Percentiles rank a stretch among this genome's conserved stretches.
Conservation (phyloP, 1,284 basidiomycete genomes). For the Fomitopsis schrenkii region DNA sequence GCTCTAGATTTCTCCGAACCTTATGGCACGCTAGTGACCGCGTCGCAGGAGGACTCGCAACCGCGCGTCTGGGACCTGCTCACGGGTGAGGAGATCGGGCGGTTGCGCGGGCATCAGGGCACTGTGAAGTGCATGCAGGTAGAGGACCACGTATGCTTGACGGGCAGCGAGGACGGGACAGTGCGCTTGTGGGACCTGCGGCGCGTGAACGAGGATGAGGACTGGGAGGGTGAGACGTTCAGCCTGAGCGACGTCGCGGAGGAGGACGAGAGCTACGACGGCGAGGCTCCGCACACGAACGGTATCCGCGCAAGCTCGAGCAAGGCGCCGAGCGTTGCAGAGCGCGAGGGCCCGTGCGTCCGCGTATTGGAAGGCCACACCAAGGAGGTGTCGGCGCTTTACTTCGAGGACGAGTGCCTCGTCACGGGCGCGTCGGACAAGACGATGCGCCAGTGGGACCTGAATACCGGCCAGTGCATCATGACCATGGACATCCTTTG, state of each 20-base stretch:
- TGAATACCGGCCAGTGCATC: slow-evolving; percentile 95
- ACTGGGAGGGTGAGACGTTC: slow-evolving; percentile 56
- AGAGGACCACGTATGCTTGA: slow-evolving; percentile 88
- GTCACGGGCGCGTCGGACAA: slow-evolving; percentile 98
- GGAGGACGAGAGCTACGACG: slow-evolving; percentile 44
- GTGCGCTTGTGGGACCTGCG: slow-evolving; percentile 88
- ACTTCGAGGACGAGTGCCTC: slow-evolving; percentile 93
- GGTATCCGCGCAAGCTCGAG: slow-evolving; percentile 20
- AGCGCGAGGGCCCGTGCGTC: slow-evolving; percentile 52
- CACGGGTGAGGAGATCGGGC: slow-evolving; percentile 76
- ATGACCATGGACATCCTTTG: slow-evolving; percentile 99
- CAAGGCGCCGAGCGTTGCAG: slow-evolving; percentile 20
- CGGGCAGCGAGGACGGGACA: slow-evolving; percentile 84
- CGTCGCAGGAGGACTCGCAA: slow-evolving; percentile 75
- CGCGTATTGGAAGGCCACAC: slow-evolving; percentile 87
- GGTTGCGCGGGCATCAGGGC: slow-evolving; percentile 75
- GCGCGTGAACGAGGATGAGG: slow-evolving; percentile 72
- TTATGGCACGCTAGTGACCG: slow-evolving; percentile 90
- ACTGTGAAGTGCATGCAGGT: slow-evolving; percentile 91
- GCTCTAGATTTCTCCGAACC: slow-evolving; percentile 96
- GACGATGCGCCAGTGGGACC: slow-evolving; percentile 97
- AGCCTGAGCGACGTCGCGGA: slow-evolving; percentile 60
- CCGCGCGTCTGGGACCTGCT: slow-evolving; percentile 89
- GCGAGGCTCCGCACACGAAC: slow-evolving; percentile 32
- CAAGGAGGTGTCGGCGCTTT: slow-evolving; percentile 88